A percentile compares a stretch with the other conserved stretches of the same genome.
phyloP scores from a whole-genome alignment of 129 eudicot species.

The Calendula officinalis region DNA sequence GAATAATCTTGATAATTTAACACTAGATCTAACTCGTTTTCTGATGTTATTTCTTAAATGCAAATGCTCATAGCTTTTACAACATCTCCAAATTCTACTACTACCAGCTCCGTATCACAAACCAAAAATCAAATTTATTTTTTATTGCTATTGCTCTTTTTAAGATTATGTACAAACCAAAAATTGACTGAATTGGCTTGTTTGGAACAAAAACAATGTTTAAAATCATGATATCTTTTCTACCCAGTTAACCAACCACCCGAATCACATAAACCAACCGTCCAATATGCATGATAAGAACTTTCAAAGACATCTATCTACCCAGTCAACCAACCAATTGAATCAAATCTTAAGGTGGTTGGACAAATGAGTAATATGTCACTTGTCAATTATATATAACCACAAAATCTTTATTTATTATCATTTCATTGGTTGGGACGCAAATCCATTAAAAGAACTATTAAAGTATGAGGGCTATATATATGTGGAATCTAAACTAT shows the following conservation, averaged over 20 bases:
- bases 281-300: no score
- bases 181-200: not conserved
- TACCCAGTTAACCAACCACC: conserved; percentile 22
- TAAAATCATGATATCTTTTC: conserved; percentile 1
- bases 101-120: no score
- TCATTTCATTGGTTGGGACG: conserved; percentile 18
- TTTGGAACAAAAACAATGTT: not conserved
- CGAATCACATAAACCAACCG: conserved; percentile 39
- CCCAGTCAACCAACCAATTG: conserved; percentile 28
- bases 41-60: no score
- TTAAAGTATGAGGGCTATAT: not conserved
- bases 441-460: conserved; percentile 22
- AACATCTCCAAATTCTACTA: no score
- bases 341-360: conserved; percentile 33
- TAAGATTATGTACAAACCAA: no score
- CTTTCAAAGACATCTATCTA: no score
- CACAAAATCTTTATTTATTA: conserved; percentile 5
- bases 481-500: no score
- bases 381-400: conserved; percentile 18
- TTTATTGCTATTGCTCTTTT: no score
- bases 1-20: no score
- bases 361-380: conserved; percentile 6
- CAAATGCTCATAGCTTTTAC: no score
- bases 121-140: no score
- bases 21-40: no score